These are phyloP conservation scores for Ophiosphaerella herpotricha DNA, from an alignment of 2,329 filamentous ascomycete species.

Conservation along the genomic window DNA sequence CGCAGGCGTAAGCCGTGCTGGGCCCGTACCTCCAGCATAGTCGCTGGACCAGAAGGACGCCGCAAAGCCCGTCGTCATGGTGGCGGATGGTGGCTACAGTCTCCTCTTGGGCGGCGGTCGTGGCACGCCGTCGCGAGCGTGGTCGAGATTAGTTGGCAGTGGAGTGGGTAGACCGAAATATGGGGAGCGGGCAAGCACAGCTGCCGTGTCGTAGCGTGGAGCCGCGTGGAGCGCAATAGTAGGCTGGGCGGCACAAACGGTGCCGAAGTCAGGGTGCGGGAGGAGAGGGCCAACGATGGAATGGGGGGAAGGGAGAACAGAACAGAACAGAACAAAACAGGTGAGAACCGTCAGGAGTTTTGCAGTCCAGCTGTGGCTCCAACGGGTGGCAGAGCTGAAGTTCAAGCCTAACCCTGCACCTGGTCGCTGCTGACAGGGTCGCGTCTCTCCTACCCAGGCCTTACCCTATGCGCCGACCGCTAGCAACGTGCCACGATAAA, in stretches of 20 bases:
- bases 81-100: slow-evolving; percentile 12
- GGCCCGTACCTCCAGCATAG: slow-evolving; percentile 85
- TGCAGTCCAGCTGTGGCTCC: slow-evolving; percentile 12
- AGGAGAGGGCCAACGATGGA: not conserved
- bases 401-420: slow-evolving; percentile 9
- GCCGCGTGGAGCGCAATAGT: no score
- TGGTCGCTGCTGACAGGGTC: slow-evolving; percentile 7
- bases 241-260: not conserved
- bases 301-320: not conserved
- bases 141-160: slow-evolving; percentile 18
- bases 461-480: slow-evolving; percentile 1
- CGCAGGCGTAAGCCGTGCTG: slow-evolving; percentile 25
- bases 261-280: not conserved
- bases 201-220: slow-evolving; percentile 11
- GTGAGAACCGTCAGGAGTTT: slow-evolving; percentile 14
- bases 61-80: slow-evolving; percentile 66
- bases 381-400: slow-evolving; percentile 23
- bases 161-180: slow-evolving; percentile 7
- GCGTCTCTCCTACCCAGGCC: not conserved
- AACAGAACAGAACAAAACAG: not conserved
- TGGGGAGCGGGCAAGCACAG: slow-evolving; percentile 31
- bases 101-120: not conserved
- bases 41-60: slow-evolving; percentile 98
- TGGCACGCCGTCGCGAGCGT: slow-evolving; percentile 27
- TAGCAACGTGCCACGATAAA: slow-evolving; percentile 18